These are phyloP conservation scores for Chimonanthus salicifolius DNA, from an alignment of 164 flowering plant species.

Conservation along the genomic window DNA sequence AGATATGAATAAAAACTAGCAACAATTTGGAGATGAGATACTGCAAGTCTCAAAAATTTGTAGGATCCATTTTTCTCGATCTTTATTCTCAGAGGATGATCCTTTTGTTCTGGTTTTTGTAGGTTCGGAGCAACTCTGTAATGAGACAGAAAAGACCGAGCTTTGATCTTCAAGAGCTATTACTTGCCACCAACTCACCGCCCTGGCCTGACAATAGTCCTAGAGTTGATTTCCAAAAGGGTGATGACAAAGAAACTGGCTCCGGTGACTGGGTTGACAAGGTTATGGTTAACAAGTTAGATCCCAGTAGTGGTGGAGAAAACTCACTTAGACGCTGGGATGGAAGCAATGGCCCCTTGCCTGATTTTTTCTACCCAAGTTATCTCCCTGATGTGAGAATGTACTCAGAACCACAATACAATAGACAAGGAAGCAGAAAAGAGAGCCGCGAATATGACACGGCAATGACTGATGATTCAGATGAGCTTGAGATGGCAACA, in stretches of 20 bases:
- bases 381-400: slow-evolving; percentile 43
- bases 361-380: slow-evolving; percentile 50
- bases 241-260: slow-evolving; percentile 54
- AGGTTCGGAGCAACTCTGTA: slow-evolving; percentile 41
- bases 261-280: slow-evolving; percentile 90
- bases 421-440: slow-evolving; percentile 13
- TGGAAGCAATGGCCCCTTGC: slow-evolving; percentile 37
- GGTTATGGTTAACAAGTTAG: slow-evolving; percentile 91
- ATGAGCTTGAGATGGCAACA: slow-evolving; percentile 75
- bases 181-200: slow-evolving; percentile 42
- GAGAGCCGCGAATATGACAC: slow-evolving; percentile 35
- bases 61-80: neutral
- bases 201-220: slow-evolving; percentile 48
- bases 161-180: slow-evolving; percentile 64
- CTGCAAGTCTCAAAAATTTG: neutral
- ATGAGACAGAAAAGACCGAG: slow-evolving; percentile 47
- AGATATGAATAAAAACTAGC: too few species aligned
- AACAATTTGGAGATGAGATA: neutral
- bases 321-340: slow-evolving; percentile 42
- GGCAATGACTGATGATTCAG: slow-evolving; percentile 51
- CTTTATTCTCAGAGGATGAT: neutral
- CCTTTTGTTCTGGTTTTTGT: slow-evolving; percentile 2
- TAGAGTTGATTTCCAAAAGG: slow-evolving; percentile 27
- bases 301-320: slow-evolving; percentile 28
- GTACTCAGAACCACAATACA: slow-evolving; percentile 5